Conservation (phyloP, 73 alveolate species). For the Paramecium sexaurelia region DNA sequence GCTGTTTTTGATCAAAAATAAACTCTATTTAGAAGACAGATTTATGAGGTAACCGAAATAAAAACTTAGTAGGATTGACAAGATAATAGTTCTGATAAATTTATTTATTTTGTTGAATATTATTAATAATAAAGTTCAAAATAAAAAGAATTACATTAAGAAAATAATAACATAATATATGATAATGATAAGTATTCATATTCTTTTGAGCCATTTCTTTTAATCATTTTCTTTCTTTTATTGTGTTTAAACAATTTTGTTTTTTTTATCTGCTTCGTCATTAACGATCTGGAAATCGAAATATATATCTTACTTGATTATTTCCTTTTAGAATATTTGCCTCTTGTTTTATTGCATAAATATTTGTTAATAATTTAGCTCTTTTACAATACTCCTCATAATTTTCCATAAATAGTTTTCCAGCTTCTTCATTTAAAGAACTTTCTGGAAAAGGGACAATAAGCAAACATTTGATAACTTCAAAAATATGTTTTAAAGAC, state of each 20-base stretch:
- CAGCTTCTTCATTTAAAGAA: conserved; percentile 99
- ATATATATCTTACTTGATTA: not conserved
- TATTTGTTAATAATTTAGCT: conserved; percentile 90
- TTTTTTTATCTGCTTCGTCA: not conserved
- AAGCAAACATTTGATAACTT: conserved; percentile 98
- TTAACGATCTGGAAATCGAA: not conserved
- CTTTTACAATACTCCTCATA: conserved; percentile 92
- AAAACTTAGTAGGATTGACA: not conserved
- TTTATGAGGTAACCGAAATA: not conserved
- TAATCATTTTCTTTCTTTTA: not conserved
- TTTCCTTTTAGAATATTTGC: conserved; percentile 24
- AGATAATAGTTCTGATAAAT: not conserved
- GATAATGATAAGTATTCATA: not conserved
- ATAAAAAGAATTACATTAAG: not conserved
- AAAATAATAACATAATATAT: not conserved
- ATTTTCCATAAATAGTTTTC: conserved; percentile 98
- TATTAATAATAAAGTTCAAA: not conserved
- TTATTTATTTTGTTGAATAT: too few relatives aligned
- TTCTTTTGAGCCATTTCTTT: not conserved
- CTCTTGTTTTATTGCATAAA: conserved; percentile 82
- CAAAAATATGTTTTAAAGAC: conserved; percentile 92
- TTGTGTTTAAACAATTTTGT: not conserved
- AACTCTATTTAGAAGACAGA: not conserved
- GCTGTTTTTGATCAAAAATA: not conserved
- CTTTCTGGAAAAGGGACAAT: conserved; percentile 99